Evolutionary conservation across 768 basidiomycete species (phyloP).

Genomic region (Mycena leptocephala): DNA sequence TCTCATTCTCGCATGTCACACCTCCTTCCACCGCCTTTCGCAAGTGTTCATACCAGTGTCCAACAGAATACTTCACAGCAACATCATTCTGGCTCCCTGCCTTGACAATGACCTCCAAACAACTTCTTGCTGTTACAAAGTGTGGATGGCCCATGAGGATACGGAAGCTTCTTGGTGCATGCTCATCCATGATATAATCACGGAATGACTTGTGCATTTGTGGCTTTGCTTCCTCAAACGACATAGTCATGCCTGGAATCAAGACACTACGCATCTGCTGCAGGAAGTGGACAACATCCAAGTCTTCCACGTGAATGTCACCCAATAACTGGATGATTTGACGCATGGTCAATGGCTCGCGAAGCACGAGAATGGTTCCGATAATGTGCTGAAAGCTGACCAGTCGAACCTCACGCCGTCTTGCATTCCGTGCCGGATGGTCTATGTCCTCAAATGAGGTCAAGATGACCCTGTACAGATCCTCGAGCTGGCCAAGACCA

Average conservation of each 20-base stretch:
- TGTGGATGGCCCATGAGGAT: neutral
- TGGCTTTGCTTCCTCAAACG: neutral
- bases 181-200: neutral
- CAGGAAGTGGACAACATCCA: neutral
- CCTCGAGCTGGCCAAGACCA: neutral
- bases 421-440: neutral
- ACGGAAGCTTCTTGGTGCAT: neutral
- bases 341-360: neutral
- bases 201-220: slow-evolving; percentile 8
- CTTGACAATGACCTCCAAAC: no score
- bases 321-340: neutral
- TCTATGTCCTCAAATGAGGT: neutral
- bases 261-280: neutral
- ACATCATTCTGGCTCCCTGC: no score
- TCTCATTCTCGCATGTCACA: neutral
- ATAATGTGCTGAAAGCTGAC: neutral
- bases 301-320: neutral
- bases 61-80: no score
- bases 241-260: no score
- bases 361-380: neutral
- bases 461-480: neutral
- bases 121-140: neutral
- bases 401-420: neutral
- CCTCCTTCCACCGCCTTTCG: neutral
- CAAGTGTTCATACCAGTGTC: no score